Evolutionary conservation across 208 protist genomes (phyloP), one percentile per base, ranked within the genome.

Genomic region (Blastocrithidia nonstop): DNA sequence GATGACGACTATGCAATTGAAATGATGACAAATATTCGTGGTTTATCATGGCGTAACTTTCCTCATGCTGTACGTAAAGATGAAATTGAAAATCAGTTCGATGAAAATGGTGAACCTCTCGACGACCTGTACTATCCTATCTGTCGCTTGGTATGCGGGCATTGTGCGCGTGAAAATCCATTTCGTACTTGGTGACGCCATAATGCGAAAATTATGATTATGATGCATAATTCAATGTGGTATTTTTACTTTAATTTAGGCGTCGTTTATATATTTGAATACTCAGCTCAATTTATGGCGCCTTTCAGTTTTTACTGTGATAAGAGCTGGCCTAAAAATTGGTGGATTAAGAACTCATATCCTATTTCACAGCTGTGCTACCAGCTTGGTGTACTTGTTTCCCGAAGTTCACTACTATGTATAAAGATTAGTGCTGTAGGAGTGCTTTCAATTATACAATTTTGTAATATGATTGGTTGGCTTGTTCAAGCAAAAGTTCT

Each of bases 361-460:
- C 46, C 56, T 1, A 77, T 94, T 37, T 52, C 71, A n/a, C 72
- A 81, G 56, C 80, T 92, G 29, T 94, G 85, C 56, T 94, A 94
- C 53, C 88, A 95, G 55, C 25, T 93, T 29, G 88, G 88, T 33
- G 88, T 95, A 0, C 58, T 95, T 33, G 50, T 91, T 25, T 93
- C 83, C 17, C 57, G 88, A 19, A 86, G 70, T 40, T 90, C 78
- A 4, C 55, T 95, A 15, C 25, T 71, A 36, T 67, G 57, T 39
- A 23, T 93, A 15, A 71, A 87, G 41, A 94, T 95, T n/a, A 61
- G 54, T 21, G 57, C 58, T 31, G 76, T 95, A 9, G 77, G 77
- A 6, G 50, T 94, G 8, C 50, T 95, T 8, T 86, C 86, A 11
- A 56, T 93, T 20, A 46, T 95, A 13, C 88, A 95, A 54, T 41